A percentile compares a stretch with the other conserved stretches of the same genome.
phyloP scores from a whole-genome alignment of 139 green algal genomes.

The Coelastrella sp. region DNA sequence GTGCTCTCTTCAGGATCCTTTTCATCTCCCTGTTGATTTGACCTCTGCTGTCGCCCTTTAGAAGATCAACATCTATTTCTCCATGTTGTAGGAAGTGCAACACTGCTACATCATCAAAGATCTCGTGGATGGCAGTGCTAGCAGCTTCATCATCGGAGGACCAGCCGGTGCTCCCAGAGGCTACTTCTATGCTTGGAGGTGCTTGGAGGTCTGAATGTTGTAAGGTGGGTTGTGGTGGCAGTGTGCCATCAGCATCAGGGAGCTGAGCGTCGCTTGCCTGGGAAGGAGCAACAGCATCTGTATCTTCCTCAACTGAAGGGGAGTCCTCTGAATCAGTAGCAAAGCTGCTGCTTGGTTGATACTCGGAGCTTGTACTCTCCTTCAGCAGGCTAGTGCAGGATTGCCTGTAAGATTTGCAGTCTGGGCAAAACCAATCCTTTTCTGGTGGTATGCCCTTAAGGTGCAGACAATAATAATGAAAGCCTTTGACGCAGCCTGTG shows the following conservation, averaged over 20 bases:
- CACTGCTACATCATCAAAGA: not conserved
- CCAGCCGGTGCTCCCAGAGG: not conserved
- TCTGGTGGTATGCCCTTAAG: not conserved
- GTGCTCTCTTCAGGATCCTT: not conserved
- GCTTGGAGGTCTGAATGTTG: not conserved
- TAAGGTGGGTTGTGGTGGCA: not conserved
- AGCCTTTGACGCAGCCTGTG: not conserved
- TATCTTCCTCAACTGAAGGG: not conserved
- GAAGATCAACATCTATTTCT: not conserved
- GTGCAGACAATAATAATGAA: not conserved
- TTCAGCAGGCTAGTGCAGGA: not conserved
- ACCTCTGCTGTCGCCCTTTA: not conserved
- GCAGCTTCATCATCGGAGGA: not conserved
- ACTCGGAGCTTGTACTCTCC: not conserved
- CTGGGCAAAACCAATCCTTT: not conserved
- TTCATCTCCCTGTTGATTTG: slow-evolving; percentile 1
- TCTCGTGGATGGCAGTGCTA: not conserved
- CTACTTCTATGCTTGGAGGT: not conserved
- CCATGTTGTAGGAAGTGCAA: not conserved
- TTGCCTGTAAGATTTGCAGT: not conserved
- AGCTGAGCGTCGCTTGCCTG: not conserved
- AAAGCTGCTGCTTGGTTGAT: not conserved
- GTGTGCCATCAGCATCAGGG: not conserved
- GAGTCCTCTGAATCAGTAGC: not conserved
- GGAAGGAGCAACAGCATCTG: not conserved